These are phyloP conservation scores for Trichoderma reesei DNA, from an alignment of 495 filamentous ascomycete genomes.

Conservation along the genomic window DNA sequence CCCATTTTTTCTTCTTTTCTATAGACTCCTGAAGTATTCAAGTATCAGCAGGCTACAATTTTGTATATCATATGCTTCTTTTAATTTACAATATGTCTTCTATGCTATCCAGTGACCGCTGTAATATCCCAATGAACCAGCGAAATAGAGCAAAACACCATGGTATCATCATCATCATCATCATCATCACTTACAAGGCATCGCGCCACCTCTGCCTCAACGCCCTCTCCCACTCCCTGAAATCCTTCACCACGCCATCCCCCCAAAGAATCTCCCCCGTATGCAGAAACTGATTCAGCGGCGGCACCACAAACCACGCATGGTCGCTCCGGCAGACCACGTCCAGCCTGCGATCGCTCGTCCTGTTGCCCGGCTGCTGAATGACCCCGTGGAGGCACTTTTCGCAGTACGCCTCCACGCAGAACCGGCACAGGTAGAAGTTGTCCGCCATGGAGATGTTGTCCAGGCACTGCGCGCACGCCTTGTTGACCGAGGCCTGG, in stretches of 20 bases:
- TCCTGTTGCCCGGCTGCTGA: not conserved
- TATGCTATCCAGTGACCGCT: too few species aligned
- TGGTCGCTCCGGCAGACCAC: constrained; percentile 8
- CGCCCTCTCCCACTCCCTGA: constrained; percentile 5
- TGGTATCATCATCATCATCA: not conserved
- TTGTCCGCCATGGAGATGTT: not conserved
- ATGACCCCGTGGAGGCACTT: not conserved
- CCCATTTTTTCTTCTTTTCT: not conserved
- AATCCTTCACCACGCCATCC: not conserved
- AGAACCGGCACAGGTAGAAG: constrained; percentile 5
- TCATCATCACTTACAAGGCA: not conserved
- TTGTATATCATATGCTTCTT: too few species aligned
- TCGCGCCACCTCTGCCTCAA: constrained; percentile 8
- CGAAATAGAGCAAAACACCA: too few species aligned
- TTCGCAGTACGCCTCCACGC: constrained; percentile 3
- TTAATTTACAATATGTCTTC: too few species aligned
- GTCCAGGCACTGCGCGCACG: constrained; percentile 10
- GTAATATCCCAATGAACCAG: too few species aligned
- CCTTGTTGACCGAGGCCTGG: not conserved
- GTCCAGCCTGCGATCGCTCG: not conserved
- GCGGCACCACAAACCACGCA: constrained; percentile 11
- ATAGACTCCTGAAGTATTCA: not conserved
- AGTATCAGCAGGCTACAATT: too few species aligned
- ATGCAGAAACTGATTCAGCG: constrained; percentile 1
- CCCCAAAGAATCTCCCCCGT: constrained; percentile 9